Evolutionary conservation across 805 yeast species (phyloP).

Genomic region (Wickerhamomyces bovis): DNA sequence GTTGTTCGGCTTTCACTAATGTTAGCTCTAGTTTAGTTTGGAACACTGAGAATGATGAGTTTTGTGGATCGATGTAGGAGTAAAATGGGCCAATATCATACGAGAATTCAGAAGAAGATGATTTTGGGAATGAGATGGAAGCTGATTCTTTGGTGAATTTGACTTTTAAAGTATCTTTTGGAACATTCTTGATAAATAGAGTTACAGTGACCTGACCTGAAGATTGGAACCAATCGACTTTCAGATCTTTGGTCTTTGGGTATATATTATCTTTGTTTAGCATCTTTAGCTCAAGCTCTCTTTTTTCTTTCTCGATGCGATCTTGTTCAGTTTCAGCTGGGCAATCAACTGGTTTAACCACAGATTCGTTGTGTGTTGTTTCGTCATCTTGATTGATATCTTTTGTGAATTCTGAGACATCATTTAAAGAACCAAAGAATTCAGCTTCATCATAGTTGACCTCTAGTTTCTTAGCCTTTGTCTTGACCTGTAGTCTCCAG

Average conservation of each 20-base stretch:
- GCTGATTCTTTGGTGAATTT: constrained; percentile 33
- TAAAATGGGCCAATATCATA: constrained; percentile 50
- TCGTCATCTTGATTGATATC: constrained; percentile 2
- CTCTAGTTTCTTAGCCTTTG: constrained; percentile 13
- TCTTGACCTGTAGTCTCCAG: constrained; percentile 18
- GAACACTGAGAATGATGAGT: constrained; percentile 45
- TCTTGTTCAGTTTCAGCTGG: neutral
- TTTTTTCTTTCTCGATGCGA: constrained; percentile 12
- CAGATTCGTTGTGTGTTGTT: constrained; percentile 1
- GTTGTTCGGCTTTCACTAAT: constrained; percentile 40
- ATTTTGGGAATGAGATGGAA: constrained; percentile 40
- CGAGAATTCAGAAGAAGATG: constrained; percentile 47
- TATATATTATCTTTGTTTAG: constrained; percentile 18
- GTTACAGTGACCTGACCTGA: constrained; percentile 52
- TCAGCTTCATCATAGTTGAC: constrained; percentile 6
- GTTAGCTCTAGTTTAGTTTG: constrained; percentile 70
- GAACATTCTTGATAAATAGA: constrained; percentile 63
- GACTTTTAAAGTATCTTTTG: constrained; percentile 40
- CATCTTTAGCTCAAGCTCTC: constrained; percentile 19
- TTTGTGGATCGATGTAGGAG: constrained; percentile 41
- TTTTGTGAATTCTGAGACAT: constrained; percentile 7
- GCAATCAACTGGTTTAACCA: neutral
- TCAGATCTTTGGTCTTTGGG: constrained; percentile 28
- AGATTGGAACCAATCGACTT: constrained; percentile 74
- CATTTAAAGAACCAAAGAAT: constrained; percentile 4